Conservation (phyloP, 192 early-diverging fungal genomes). For the Spinellus fusiger region DNA sequence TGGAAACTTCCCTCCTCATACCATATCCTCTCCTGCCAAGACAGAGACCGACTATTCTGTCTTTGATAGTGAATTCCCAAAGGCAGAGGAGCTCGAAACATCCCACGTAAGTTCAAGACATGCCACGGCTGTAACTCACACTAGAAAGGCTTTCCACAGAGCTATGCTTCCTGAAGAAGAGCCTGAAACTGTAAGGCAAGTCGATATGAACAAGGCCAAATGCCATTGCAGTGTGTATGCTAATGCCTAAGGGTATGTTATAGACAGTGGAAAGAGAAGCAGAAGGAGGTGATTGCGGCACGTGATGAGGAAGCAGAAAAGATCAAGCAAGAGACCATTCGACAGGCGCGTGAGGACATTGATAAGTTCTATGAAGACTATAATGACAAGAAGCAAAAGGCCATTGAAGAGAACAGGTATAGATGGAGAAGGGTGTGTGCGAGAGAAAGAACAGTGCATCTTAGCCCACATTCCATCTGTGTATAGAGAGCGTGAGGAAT, state of each 20-base stretch:
- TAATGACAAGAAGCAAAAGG: slow-evolving; percentile 63
- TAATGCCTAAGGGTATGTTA: not conserved
- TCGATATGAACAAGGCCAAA: not conserved
- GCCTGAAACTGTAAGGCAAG: slow-evolving; percentile 20
- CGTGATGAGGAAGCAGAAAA: slow-evolving; percentile 53
- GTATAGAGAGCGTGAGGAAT: slow-evolving; percentile 15
- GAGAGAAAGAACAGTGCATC: not conserved
- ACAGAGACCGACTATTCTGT: slow-evolving; percentile 18
- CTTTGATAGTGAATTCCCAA: slow-evolving; percentile 31
- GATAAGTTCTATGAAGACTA: slow-evolving; percentile 80
- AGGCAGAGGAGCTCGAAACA: slow-evolving; percentile 31
- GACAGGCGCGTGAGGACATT: slow-evolving; percentile 56
- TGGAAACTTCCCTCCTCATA: no score
- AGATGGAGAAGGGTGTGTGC: not conserved
- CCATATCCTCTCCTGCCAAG: not conserved
- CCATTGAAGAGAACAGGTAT: slow-evolving; percentile 60
- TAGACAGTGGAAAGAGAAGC: slow-evolving; percentile 62
- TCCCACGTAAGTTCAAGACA: slow-evolving; percentile 23
- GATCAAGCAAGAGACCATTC: slow-evolving; percentile 49
- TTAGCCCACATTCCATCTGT: not conserved
- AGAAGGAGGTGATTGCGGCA: slow-evolving; percentile 45
- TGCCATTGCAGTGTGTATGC: no score
- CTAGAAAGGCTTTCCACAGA: slow-evolving; percentile 17
- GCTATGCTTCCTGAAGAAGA: slow-evolving; percentile 31
- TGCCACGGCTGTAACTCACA: no score